phyloP scores from a whole-genome alignment of 2,329 filamentous ascomycete genomes.

The Chaetomiaceae sp. region DNA sequence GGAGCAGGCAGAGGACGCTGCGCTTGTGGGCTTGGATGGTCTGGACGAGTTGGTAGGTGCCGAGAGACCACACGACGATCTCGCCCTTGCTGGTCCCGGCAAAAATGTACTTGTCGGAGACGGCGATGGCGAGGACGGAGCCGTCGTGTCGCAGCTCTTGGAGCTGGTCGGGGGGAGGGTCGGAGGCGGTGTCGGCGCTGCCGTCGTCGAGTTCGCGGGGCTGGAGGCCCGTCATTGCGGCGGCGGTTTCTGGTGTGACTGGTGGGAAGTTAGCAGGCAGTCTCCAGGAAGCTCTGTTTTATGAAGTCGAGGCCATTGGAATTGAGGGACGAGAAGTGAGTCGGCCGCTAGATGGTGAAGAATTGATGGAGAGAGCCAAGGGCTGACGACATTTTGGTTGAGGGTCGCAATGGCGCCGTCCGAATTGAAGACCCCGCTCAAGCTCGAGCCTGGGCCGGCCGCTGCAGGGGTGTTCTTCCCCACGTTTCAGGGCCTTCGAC shows the following conservation, averaged over 20 bases:
- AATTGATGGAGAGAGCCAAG: not conserved
- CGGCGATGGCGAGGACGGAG: conserved; percentile 76
- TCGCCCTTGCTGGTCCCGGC: conserved; percentile 91
- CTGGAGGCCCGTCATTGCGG: conserved; percentile 19
- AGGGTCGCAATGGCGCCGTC: not conserved
- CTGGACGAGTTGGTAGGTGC: conserved; percentile 75
- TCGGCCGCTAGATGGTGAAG: not conserved
- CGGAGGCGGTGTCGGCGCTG: conserved; percentile 42
- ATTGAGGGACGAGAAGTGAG: too few species aligned
- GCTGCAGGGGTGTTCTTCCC: conserved; percentile 12
- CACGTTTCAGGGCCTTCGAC: conserved; percentile 12
- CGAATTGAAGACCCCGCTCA: conserved; percentile 10
- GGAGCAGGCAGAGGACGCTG: conserved; percentile 78
- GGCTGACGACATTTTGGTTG: conserved; percentile 17
- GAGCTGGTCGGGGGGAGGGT: conserved; percentile 62
- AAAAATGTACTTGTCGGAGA: conserved; percentile 78
- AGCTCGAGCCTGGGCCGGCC: conserved; percentile 8
- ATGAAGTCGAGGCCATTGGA: not conserved
- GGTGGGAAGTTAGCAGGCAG: not conserved
- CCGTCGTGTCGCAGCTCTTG: conserved; percentile 74
- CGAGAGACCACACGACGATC: conserved; percentile 85
- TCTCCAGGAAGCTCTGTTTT: not conserved
- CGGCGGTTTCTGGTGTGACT: not conserved
- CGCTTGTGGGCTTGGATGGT: conserved; percentile 86
- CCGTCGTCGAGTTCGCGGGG: conserved; percentile 26